Evolutionary conservation across 2,329 filamentous ascomycete genomes (phyloP).

Genomic region (Sporothrix mexicana): DNA sequence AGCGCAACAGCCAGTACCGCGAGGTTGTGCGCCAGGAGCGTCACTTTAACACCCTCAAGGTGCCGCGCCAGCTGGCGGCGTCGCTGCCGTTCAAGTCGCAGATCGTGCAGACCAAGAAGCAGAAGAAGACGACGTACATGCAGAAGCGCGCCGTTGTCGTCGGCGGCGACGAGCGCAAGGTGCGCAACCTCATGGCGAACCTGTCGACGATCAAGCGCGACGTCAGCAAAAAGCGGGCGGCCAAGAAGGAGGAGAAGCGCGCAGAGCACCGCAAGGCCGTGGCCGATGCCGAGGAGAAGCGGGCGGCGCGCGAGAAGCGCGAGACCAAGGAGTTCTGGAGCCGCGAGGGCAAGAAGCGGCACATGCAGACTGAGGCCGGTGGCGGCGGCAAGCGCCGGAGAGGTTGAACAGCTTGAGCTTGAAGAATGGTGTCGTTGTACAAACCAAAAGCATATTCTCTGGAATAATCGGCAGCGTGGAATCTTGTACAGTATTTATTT

Average conservation of each 20-base stretch:
- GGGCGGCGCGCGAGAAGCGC: slow-evolving; percentile 81
- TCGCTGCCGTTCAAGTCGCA: slow-evolving; percentile 92
- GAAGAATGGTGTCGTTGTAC: not conserved
- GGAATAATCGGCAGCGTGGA: slow-evolving; percentile 19
- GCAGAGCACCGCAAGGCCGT: slow-evolving; percentile 83
- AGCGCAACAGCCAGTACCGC: slow-evolving; percentile 86
- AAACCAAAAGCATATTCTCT: not conserved
- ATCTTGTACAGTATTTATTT: slow-evolving; percentile 14
- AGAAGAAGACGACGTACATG: slow-evolving; percentile 83
- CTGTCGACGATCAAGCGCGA: slow-evolving; percentile 89
- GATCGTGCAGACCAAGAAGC: slow-evolving; percentile 79
- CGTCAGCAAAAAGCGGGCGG: slow-evolving; percentile 79
- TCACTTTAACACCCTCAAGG: slow-evolving; percentile 78
- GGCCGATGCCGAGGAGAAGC: slow-evolving; percentile 82
- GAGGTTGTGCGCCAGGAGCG: slow-evolving; percentile 68
- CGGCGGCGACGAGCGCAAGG: slow-evolving; percentile 85
- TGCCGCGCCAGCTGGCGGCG: slow-evolving; percentile 80
- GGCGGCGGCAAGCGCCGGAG: slow-evolving; percentile 50
- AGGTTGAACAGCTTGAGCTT: not conserved
- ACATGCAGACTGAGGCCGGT: slow-evolving; percentile 48
- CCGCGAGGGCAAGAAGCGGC: slow-evolving; percentile 78
- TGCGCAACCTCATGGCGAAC: slow-evolving; percentile 89
- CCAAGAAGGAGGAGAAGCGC: slow-evolving; percentile 87
- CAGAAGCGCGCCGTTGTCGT: slow-evolving; percentile 95
- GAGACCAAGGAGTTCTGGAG: slow-evolving; percentile 94